Percentiles rank a stretch among this genome's conserved stretches.
Conservation (phyloP, 2,329 filamentous ascomycete genomes). For the Venturia pyrina region DNA sequence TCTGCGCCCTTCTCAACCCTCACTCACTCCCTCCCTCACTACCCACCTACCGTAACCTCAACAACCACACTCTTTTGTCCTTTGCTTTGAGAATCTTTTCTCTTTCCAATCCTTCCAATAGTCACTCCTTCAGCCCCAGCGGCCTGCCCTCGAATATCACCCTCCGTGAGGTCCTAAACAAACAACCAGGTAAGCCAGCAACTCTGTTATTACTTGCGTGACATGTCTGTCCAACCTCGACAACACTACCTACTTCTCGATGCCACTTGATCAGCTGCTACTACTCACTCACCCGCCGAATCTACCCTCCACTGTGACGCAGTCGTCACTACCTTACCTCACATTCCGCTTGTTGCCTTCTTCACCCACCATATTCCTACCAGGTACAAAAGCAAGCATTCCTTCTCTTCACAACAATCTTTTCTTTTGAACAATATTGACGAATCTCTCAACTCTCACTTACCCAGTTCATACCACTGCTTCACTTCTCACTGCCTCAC, state of each 20-base stretch:
- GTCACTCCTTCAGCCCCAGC: conserved; percentile 5
- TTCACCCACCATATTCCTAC: background rate
- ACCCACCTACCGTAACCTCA: background rate
- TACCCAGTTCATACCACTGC: background rate
- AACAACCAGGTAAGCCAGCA: background rate
- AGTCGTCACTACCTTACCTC: background rate
- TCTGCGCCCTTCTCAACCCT: background rate
- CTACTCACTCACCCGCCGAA: background rate
- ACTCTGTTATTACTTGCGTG: background rate
- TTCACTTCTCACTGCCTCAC: background rate
- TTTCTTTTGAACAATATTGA: background rate
- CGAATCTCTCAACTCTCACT: background rate
- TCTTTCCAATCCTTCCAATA: background rate
- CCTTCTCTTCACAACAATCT: background rate
- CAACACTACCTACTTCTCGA: background rate
- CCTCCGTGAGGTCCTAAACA: conserved; percentile 7
- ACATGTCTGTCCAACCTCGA: background rate
- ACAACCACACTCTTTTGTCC: conserved; percentile 1
- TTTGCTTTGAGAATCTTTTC: background rate
- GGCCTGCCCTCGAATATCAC: background rate
- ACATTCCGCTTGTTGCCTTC: background rate
- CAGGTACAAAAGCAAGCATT: background rate
- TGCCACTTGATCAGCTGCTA: background rate
- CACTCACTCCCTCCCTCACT: background rate
- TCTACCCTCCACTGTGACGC: background rate